These are phyloP conservation scores for Panicum miliaceum DNA, from an alignment of 176 grass and related monocot genomes.

Conservation along the genomic window DNA sequence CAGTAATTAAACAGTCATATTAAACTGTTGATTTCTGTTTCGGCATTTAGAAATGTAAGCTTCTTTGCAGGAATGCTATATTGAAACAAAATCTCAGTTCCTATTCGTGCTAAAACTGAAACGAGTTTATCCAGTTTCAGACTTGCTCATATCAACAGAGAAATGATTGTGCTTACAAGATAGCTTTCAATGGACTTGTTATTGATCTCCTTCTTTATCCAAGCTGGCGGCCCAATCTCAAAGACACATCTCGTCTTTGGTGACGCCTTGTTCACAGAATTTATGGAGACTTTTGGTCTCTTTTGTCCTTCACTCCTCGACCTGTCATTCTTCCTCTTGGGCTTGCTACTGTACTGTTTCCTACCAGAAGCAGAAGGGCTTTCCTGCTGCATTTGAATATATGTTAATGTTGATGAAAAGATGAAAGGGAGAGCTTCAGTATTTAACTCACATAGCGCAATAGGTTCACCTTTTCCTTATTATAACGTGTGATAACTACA, in stretches of 20 bases:
- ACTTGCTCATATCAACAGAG: not conserved
- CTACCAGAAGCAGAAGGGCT: not conserved
- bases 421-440: not conserved
- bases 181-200: not conserved
- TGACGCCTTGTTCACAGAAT: not conserved
- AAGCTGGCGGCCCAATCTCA: constrained; percentile 5
- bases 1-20: not conserved
- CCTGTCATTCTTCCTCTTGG: not conserved
- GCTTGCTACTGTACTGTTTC: not conserved
- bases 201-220: constrained; percentile 23
- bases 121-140: not conserved
- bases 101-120: not conserved
- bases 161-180: constrained; percentile 9
- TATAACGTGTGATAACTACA: not conserved
- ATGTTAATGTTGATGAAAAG: constrained; percentile 6
- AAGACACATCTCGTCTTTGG: not conserved
- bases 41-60: not conserved
- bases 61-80: not conserved
- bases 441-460: not conserved
- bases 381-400: not conserved
- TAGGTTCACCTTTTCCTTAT: not conserved
- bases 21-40: not conserved
- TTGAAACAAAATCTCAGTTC: not conserved
- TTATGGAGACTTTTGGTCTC: not conserved
- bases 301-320: not conserved